These are phyloP conservation scores for Gyrodon lividus DNA, from an alignment of 768 basidiomycete species.

Conservation along the genomic window DNA sequence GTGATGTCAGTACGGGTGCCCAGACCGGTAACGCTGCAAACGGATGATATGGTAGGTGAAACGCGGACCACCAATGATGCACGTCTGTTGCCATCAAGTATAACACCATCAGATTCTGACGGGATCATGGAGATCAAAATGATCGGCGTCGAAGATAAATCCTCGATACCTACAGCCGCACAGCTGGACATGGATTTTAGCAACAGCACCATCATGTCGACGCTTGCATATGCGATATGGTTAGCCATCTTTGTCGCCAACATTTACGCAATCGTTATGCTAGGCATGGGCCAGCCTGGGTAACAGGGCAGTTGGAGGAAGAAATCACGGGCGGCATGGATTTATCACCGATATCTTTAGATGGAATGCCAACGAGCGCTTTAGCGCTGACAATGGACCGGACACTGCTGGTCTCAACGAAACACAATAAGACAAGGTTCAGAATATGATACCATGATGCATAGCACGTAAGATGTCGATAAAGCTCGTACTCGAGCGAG, in stretches of 20 bases:
- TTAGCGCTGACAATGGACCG: neutral
- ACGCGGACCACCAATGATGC: slow-evolving; percentile 12
- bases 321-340: no score
- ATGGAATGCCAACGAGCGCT: neutral
- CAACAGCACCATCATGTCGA: slow-evolving; percentile 38
- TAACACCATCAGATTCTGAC: neutral
- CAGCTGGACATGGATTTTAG: slow-evolving; percentile 36
- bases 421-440: neutral
- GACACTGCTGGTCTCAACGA: no score
- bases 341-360: neutral
- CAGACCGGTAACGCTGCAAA: neutral
- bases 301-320: neutral
- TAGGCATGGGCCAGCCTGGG: slow-evolving; percentile 31
- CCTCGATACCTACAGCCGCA: neutral
- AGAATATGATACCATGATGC: no score
- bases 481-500: neutral
- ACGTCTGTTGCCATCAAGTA: neutral
- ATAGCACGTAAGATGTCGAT: no score
- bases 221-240: slow-evolving; percentile 47
- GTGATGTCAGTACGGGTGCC: slow-evolving; percentile 25
- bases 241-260: slow-evolving; percentile 50
- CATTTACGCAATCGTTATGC: slow-evolving; percentile 48
- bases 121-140: neutral
- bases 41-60: neutral
- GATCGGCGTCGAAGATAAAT: slow-evolving; percentile 2